Base-by-base conservation (phyloP, 2,329 filamentous ascomycete species). In the Curvularia lunata region DNA sequence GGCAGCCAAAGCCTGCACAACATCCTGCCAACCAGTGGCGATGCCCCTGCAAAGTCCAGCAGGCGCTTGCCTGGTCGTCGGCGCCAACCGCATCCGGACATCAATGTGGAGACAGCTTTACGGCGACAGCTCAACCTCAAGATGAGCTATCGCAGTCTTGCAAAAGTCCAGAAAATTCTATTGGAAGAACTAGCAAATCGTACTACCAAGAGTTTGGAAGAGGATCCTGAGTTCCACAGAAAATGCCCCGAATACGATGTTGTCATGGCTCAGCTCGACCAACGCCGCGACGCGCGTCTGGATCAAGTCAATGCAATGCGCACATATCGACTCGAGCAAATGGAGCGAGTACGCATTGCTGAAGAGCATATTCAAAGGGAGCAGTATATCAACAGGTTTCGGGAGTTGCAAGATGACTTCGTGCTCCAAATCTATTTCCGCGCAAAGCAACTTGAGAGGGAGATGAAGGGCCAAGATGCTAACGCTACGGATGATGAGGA, bases 71-170 rank as follows among this genome's bases (percentile, higher is more conserved):
- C 77, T 51, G 80, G 80, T 55, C 75, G 81, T 59, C 74, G 80
- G 45, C 75, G 81, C 69, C 80, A 80, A 60, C 78, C 78, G 52
- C 79, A 83, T 75, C 66, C 78, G 51, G 76, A 80, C 64, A 69
- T 76, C 41, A 76, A 77, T 52, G 72, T 83, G 47, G 81, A 83
- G 67, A 75, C 77, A 16, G 76, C 79, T 54, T 71, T 83, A 63
- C 77, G 80, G 50, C 86, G 89, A 53, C 85, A 88, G 71, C 82
- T 88, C 64, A 84, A 89, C 65, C 80, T 91, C 66, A 88, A 88
- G 74, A 85, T 86, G 54, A 81, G 82, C 23, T 91, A 86, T 74
- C 82, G 85, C n/a, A 79, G 83, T 56, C 83, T 91, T 50, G 83
- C 86, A 57, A 83, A 85, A 65, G 81, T 84, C 28, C 76, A 90